Evolutionary conservation across 2,329 filamentous ascomycete genomes (phyloP).

Genomic region (Paraconiothyrium sp.): DNA sequence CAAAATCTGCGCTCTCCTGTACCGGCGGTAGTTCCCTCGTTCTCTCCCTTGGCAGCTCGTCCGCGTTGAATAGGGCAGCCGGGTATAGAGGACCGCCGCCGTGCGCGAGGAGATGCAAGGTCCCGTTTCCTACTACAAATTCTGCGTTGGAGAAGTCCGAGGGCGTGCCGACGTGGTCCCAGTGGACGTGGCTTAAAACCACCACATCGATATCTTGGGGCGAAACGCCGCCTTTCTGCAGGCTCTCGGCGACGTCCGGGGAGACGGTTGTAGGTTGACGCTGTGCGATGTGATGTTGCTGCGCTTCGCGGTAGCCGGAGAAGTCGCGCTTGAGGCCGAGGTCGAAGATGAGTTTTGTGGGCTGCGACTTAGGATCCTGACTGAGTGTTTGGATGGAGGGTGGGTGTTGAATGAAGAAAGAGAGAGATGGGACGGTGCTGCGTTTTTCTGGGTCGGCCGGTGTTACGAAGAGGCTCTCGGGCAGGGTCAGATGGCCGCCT

Average conservation of each 20-base stretch:
- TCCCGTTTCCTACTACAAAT: slow-evolving; percentile 60
- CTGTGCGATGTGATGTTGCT: slow-evolving; percentile 57
- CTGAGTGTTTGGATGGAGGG: slow-evolving; percentile 24
- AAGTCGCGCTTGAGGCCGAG: slow-evolving; percentile 61
- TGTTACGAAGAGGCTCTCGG: slow-evolving; percentile 58
- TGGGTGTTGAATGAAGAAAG: slow-evolving; percentile 62
- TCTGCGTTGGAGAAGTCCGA: slow-evolving; percentile 59
- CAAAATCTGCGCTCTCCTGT: slow-evolving; percentile 25
- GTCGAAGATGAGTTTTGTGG: slow-evolving; percentile 61
- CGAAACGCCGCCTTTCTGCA: slow-evolving; percentile 50
- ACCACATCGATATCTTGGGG: slow-evolving; percentile 52
- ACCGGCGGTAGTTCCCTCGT: slow-evolving; percentile 56
- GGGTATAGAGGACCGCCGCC: slow-evolving; percentile 52
- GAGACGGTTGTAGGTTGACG: slow-evolving; percentile 57
- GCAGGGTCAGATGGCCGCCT: slow-evolving; percentile 56
- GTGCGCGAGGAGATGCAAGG: slow-evolving; percentile 37
- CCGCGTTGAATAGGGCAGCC: slow-evolving; percentile 53
- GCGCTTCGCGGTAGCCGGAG: slow-evolving; percentile 53
- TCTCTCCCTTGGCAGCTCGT: slow-evolving; percentile 54
- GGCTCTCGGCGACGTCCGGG: slow-evolving; percentile 55
- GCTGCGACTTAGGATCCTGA: slow-evolving; percentile 22
- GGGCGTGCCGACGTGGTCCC: slow-evolving; percentile 67
- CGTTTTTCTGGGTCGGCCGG: slow-evolving; percentile 55
- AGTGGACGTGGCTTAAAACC: slow-evolving; percentile 65
- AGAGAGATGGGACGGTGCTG: slow-evolving; percentile 62